These are phyloP conservation scores for Metarhizium anisopliae DNA, from an alignment of 2,329 filamentous ascomycete genomes.

Conservation along the genomic window DNA sequence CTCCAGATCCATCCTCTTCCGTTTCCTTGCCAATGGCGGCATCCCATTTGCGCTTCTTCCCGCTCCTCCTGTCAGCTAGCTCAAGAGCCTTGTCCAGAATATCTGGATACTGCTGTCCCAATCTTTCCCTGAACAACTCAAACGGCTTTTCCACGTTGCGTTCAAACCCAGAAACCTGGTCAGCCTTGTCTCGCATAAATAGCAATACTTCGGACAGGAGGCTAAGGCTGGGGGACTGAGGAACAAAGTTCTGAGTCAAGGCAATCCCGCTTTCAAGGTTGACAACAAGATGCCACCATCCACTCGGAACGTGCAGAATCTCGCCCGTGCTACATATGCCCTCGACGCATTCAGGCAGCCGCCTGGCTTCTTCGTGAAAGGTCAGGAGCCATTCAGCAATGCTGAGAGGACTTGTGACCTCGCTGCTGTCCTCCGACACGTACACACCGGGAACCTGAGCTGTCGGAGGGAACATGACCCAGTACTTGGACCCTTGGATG, in stretches of 20 bases:
- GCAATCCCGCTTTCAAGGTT: conserved; percentile 81
- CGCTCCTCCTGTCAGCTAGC: conserved; percentile 53
- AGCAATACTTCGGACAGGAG: conserved; percentile 67
- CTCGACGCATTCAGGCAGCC: conserved; percentile 68
- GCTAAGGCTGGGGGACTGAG: conserved; percentile 40
- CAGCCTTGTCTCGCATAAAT: conserved; percentile 72
- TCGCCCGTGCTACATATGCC: conserved; percentile 79
- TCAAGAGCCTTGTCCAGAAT: conserved; percentile 57
- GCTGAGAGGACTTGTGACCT: conserved; percentile 87
- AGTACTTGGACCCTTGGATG: conserved; percentile 84
- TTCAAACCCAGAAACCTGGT: conserved; percentile 81
- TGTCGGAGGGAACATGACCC: conserved; percentile 92
- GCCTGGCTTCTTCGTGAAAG: conserved; percentile 77
- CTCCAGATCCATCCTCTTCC: conserved; percentile 19
- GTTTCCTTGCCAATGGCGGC: conserved; percentile 47
- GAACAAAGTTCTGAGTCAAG: conserved; percentile 93
- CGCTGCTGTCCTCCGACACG: conserved; percentile 79
- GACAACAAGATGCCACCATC: conserved; percentile 95
- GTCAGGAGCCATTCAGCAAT: conserved; percentile 94
- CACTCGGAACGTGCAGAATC: conserved; percentile 83
- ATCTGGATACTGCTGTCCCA: conserved; percentile 55
- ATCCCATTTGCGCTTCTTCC: conserved; percentile 82
- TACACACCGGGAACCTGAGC: conserved; percentile 79
- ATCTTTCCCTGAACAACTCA: conserved; percentile 61
- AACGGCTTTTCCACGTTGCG: conserved; percentile 64